Conservation (phyloP, 2,329 filamentous ascomycete species). For the Capronia epimyces region DNA sequence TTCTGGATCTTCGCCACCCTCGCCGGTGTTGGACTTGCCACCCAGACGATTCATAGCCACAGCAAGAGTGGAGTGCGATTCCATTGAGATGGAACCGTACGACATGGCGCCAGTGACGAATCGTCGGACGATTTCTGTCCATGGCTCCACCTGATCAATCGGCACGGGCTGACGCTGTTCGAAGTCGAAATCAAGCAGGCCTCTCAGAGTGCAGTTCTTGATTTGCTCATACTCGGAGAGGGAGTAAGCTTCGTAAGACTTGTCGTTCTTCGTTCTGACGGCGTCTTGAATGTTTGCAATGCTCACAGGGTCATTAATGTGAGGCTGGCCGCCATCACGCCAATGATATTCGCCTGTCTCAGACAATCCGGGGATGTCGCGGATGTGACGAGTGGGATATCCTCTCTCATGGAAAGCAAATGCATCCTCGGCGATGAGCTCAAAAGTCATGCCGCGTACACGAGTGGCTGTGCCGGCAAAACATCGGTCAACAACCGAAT, state of each 20-base stretch:
- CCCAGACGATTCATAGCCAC: constrained; percentile 96
- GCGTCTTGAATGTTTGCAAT: constrained; percentile 98
- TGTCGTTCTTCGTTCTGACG: constrained; percentile 94
- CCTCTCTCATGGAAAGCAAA: constrained; percentile 94
- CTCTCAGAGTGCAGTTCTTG: constrained; percentile 90
- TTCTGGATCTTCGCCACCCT: constrained; percentile 93
- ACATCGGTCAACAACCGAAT: constrained; percentile 85
- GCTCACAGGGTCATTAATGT: constrained; percentile 89
- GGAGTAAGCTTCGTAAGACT: constrained; percentile 96
- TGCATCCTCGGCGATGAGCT: constrained; percentile 86
- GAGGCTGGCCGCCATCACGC: constrained; percentile 91
- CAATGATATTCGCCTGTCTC: constrained; percentile 98
- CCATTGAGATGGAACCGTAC: constrained; percentile 97
- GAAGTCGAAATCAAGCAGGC: constrained; percentile 92
- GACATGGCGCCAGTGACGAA: constrained; percentile 99
- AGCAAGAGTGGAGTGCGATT: constrained; percentile 90
- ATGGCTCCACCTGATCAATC: constrained; percentile 94
- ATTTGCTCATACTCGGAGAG: constrained; percentile 91
- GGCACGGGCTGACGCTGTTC: constrained; percentile 78
- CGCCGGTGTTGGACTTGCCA: constrained; percentile 95
- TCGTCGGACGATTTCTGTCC: constrained; percentile 94
- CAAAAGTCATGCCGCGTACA: constrained; percentile 90
- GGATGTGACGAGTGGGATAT: constrained; percentile 73
- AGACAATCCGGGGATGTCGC: constrained; percentile 70
- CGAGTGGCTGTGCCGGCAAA: constrained; percentile 91